Conservation (phyloP, 2,329 filamentous ascomycete species). For the Phyllosticta citriasiana region DNA sequence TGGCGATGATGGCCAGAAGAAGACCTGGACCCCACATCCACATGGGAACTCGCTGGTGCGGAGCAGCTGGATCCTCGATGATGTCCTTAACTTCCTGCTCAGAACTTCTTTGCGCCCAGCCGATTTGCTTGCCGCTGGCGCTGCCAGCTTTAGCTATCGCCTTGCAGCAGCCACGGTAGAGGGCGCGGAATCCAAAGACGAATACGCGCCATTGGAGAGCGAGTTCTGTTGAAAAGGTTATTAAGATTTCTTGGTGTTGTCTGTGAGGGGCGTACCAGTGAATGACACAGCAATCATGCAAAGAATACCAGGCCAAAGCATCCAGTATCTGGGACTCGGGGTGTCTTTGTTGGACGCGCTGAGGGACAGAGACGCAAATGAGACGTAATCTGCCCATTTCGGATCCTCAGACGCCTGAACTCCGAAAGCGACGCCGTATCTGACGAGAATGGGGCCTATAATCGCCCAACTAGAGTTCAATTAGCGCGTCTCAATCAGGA, state of each 20-base stretch:
- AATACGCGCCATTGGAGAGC: slow-evolving; percentile 36
- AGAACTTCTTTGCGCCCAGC: slow-evolving; percentile 36
- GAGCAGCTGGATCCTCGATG: slow-evolving; percentile 41
- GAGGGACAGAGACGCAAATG: slow-evolving; percentile 30
- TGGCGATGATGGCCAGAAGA: slow-evolving; percentile 37
- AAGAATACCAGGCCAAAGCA: slow-evolving; percentile 43
- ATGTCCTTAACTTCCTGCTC: slow-evolving; percentile 29
- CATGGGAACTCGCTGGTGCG: slow-evolving; percentile 39
- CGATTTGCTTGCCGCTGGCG: slow-evolving; percentile 33
- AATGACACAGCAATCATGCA: slow-evolving; percentile 43
- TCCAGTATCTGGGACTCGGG: slow-evolving; percentile 42
- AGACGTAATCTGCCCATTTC: slow-evolving; percentile 34
- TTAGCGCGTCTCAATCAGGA: too few species aligned
- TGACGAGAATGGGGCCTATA: slow-evolving; percentile 48
- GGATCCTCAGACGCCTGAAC: slow-evolving; percentile 25
- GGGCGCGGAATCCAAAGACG: slow-evolving; percentile 38
- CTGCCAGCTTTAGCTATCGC: slow-evolving; percentile 32
- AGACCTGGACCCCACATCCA: slow-evolving; percentile 46
- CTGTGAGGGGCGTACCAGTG: slow-evolving; percentile 19
- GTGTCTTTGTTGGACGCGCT: slow-evolving; percentile 29
- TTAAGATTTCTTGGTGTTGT: not conserved
- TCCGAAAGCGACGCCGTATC: slow-evolving; percentile 41
- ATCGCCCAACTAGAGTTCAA: slow-evolving; percentile 34
- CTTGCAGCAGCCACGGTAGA: slow-evolving; percentile 37
- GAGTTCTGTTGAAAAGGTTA: slow-evolving; percentile 20